Evolutionary conservation across 345 rosid genomes (phyloP).

Genomic region (Citrus inodora): DNA sequence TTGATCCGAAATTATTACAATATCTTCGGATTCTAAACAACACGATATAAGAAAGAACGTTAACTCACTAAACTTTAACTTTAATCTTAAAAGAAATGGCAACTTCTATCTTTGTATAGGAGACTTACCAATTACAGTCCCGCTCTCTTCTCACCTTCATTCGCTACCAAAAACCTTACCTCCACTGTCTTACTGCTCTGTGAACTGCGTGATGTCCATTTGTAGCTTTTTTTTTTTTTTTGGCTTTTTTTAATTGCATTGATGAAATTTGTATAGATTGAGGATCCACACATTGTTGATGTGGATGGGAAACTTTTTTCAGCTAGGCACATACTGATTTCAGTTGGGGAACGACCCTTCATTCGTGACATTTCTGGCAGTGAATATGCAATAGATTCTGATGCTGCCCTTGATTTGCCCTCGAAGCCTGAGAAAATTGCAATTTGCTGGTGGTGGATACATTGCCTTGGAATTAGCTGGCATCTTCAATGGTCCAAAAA

Average conservation of each 20-base stretch:
- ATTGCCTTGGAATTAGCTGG: slow-evolving; percentile 91
- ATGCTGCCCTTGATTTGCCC: slow-evolving; percentile 93
- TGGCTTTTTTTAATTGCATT: not conserved
- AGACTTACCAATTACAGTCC: slow-evolving; percentile 35
- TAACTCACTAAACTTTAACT: not conserved
- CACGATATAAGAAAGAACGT: not conserved
- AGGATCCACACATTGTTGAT: slow-evolving; percentile 82
- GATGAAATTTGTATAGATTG: slow-evolving; percentile 40
- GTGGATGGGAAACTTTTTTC: slow-evolving; percentile 81
- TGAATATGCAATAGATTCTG: slow-evolving; percentile 87
- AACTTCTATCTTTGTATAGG: slow-evolving; percentile 30
- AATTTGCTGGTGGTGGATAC: slow-evolving; percentile 86
- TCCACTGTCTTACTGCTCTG: slow-evolving; percentile 4
- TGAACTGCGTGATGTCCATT: not conserved
- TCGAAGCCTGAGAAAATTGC: slow-evolving; percentile 79
- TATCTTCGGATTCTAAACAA: not conserved
- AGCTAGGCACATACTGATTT: slow-evolving; percentile 68
- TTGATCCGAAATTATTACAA: no score
- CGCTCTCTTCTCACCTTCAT: slow-evolving; percentile 23
- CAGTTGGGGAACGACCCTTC: slow-evolving; percentile 91
- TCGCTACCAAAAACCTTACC: slow-evolving; percentile 36
- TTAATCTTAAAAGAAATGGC: slow-evolving; percentile 25
- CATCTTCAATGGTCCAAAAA: slow-evolving; percentile 68
- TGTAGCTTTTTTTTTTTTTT: not conserved
- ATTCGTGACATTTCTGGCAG: slow-evolving; percentile 89